Evolutionary conservation across 257 asterid species (phyloP), one percentile per base, ranked within the genome.

Genomic region (Solanum tarapatanum): DNA sequence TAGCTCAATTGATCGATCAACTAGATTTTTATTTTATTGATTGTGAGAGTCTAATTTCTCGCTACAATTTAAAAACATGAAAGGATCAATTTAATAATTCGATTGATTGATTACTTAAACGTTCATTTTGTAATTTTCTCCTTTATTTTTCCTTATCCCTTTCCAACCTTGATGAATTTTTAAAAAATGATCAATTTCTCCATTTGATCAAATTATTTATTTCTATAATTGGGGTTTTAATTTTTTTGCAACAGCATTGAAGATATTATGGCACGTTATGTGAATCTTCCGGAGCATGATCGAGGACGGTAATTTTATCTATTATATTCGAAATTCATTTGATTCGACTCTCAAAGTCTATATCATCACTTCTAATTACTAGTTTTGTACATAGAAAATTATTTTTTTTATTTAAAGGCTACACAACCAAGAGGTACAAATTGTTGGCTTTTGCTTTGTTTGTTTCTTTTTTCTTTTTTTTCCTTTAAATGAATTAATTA

Each of bases 201-300:
- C 30, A 23, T n/a, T 10, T n/a, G 23, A 68, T 13, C 23, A 28
- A 69, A 69, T 69, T 28, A 28, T 69, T 69, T 69, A 6, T 69
- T 69, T 69, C 10, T 68, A 68, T 68, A 28, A 68, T 68, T 68
- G 35, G 10, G 35, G 36, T 37, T 37, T 24, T 66, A 3, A 2
- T 11, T 68, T 28, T n/a, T n/a, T 68, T 69, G 1, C 17, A 69
- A 64, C 79, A 97, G 99, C 89, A 92, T 95, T 33, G 98, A 93
- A 89, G 99, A 97, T 69, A 88, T 97, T 85, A 82, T 97, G 88
- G 87, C 90, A 23, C 86, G 98, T 24, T 97, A 88, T 87, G 91
- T 95, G 82, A 93, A 94, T 91, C 96, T 95, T 8, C 98, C 99
- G 0, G 98, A 97, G 87, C 96, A 94, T 72, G 99, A 97, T 58